Evolutionary conservation across 1,284 basidiomycete species (phyloP).

Genomic region (Cystobasidium sp.): DNA sequence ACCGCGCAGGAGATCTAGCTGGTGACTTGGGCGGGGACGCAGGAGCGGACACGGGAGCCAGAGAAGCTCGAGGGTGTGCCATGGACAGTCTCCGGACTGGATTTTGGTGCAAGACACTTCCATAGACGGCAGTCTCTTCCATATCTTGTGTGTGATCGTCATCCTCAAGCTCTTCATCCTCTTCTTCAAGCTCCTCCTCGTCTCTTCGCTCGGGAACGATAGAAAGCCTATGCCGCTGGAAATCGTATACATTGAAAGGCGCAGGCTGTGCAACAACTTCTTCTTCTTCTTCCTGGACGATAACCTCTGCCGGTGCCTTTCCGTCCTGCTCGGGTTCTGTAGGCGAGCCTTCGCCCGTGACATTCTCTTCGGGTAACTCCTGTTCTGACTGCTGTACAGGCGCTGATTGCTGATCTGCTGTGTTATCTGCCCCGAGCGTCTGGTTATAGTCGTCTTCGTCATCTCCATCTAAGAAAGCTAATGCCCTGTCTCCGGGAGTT

Average conservation of each 20-base stretch:
- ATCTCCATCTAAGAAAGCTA: slow-evolving; percentile 39
- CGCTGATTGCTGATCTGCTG: not conserved
- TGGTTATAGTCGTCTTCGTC: slow-evolving; percentile 23
- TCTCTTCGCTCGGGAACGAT: slow-evolving; percentile 38
- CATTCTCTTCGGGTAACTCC: not conserved
- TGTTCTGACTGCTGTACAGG: not conserved
- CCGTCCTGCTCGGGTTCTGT: not conserved
- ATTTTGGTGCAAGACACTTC: not conserved
- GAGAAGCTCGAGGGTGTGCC: slow-evolving; percentile 11
- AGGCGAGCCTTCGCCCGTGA: not conserved
- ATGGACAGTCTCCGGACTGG: slow-evolving; percentile 19
- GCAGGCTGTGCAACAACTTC: not conserved
- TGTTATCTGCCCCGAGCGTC: not conserved
- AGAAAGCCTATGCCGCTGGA: slow-evolving; percentile 31
- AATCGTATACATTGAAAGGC: slow-evolving; percentile 20
- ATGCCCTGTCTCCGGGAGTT: slow-evolving; percentile 29
- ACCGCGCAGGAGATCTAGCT: not conserved
- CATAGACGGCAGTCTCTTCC: slow-evolving; percentile 25
- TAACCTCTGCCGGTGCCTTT: not conserved
- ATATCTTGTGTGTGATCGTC: slow-evolving; percentile 37
- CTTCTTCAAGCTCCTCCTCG: slow-evolving; percentile 34
- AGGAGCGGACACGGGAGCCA: not conserved
- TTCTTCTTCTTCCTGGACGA: not conserved
- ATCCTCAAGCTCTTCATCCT: slow-evolving; percentile 28
- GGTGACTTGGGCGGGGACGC: slow-evolving; percentile 6